Percentiles rank a stretch among this genome's conserved stretches.
Conservation (phyloP, 2,329 filamentous ascomycete genomes). For the Pezicula carpinea region DNA sequence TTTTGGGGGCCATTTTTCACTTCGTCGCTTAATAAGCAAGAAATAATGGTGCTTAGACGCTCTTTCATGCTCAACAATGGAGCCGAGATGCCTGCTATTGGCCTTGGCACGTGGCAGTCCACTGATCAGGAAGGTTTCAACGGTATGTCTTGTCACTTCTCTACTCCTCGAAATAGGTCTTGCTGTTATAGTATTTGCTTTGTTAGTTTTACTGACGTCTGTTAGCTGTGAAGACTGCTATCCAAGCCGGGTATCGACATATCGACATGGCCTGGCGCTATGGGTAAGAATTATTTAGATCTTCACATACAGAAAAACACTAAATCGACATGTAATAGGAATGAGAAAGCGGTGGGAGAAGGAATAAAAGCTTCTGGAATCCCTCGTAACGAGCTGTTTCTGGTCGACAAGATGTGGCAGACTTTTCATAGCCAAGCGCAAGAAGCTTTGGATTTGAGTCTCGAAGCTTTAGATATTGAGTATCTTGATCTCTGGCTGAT, state of each 20-base stretch:
- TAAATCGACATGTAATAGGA: conserved; percentile 11
- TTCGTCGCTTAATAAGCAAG: too few species aligned
- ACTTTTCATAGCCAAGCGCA: conserved; percentile 33
- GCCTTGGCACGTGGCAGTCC: conserved; percentile 38
- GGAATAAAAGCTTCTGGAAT: conserved; percentile 29
- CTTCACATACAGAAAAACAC: too few species aligned
- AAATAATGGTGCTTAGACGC: conserved; percentile 6
- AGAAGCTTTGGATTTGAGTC: conserved; percentile 59
- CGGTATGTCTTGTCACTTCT: neutral
- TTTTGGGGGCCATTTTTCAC: too few species aligned
- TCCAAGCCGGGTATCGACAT: conserved; percentile 43
- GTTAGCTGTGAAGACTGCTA: conserved; percentile 28
- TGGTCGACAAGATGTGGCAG: conserved; percentile 36
- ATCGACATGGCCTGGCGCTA: conserved; percentile 43
- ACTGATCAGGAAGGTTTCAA: neutral
- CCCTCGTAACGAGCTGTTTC: conserved; percentile 31
- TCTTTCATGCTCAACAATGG: conserved; percentile 30
- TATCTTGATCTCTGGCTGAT: conserved; percentile 49
- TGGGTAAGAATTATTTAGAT: conserved; percentile 2
- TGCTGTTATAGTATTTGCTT: too few species aligned
- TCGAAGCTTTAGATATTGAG: conserved; percentile 44
- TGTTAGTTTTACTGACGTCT: conserved; percentile 17
- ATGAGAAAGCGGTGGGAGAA: conserved; percentile 38
- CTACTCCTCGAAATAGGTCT: neutral
- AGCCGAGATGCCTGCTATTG: conserved; percentile 33